These are phyloP conservation scores for Petunia secreta DNA, from an alignment of 257 asterid genomes.

Conservation along the genomic window DNA sequence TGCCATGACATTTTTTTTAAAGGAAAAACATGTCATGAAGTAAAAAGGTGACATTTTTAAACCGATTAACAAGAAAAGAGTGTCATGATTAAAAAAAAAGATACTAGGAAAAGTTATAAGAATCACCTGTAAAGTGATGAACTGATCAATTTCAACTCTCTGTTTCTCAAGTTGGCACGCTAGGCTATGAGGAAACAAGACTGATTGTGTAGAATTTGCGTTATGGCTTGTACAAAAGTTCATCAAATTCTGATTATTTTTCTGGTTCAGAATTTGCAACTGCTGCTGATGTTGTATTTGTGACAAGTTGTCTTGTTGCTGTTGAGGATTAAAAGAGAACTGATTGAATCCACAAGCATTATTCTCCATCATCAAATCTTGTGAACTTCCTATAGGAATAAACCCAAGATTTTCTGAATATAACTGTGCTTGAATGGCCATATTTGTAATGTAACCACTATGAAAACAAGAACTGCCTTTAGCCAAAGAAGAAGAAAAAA, in stretches of 20 bases:
- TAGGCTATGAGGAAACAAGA: slow-evolving; percentile 32
- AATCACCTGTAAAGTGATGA: slow-evolving; percentile 60
- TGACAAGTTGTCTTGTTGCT: slow-evolving; percentile 16
- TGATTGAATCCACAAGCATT: slow-evolving; percentile 43
- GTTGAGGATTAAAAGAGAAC: slow-evolving; percentile 30
- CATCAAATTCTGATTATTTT: slow-evolving; percentile 25
- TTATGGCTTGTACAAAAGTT: not conserved
- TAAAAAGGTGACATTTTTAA: too few relatives aligned
- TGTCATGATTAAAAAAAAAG: not conserved
- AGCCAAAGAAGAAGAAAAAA: slow-evolving; percentile 8
- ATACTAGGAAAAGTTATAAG: not conserved
- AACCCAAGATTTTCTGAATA: slow-evolving; percentile 52
- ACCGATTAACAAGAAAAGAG: not conserved
- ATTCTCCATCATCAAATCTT: slow-evolving; percentile 46
- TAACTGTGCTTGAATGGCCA: slow-evolving; percentile 69
- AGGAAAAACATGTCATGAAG: too few relatives aligned
- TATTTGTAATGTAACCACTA: slow-evolving; percentile 23
- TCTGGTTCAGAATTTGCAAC: slow-evolving; percentile 35
- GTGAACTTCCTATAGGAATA: slow-evolving; percentile 32
- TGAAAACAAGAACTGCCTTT: not conserved
- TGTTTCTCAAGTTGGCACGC: slow-evolving; percentile 47
- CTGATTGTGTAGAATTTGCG: slow-evolving; percentile 15
- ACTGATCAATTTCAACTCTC: slow-evolving; percentile 51
- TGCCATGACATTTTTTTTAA: too few relatives aligned
- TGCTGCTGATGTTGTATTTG: slow-evolving; percentile 38